Evolutionary conservation across 169 alveolate species (phyloP), one percentile per base, ranked within the genome.

Genomic region (Fabrea salina): DNA sequence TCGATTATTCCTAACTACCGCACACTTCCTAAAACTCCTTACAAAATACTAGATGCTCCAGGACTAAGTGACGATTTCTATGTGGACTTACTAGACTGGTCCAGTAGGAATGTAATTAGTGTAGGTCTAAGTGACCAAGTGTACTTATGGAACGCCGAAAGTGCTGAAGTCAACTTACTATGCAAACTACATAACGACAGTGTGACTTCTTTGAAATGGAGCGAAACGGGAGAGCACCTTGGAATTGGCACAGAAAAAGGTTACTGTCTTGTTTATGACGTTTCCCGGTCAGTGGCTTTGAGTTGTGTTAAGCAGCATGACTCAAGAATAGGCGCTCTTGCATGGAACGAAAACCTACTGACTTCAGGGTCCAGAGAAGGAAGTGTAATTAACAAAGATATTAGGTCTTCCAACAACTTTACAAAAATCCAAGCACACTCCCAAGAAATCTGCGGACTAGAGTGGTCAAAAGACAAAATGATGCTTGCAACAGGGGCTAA

Each of bases 11-110:
- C 25, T n/a, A 6, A n/a, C n/a, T n/a, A n/a, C 5, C 7, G 92
- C 70, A 82, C 88, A 39, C 87, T 92, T 5, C 83, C 93, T 27
- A 92, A 87, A 83, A 49, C 75, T 25, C 93, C 94, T 47, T 91
- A 75, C 64, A 92, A 92, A 82, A 91, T 92, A 6, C 87, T 92
- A 32, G 96, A 92, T 66, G 94, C 96, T n/a, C 93, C 94, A 1
- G 80, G 82, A 19, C 74, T 92, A 25, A 59, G 85, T 82, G 96
- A 92, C 75, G 96, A 92, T 79, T 92, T 87, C 74, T 92, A 92
- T 81, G 64, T 87, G 6, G 89, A 92, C 79, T 53, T 92, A 39
- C 82, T 92, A 2, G 94, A 88, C 61, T 92, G 96, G 95, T 92
- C 96, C 5, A 82, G 78, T 11, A 35, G 71, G 16, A 83, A 92